Evolutionary conservation across 768 basidiomycete genomes (phyloP), one percentile per base, ranked within the genome.

Genomic region (Boletellus sp.): DNA sequence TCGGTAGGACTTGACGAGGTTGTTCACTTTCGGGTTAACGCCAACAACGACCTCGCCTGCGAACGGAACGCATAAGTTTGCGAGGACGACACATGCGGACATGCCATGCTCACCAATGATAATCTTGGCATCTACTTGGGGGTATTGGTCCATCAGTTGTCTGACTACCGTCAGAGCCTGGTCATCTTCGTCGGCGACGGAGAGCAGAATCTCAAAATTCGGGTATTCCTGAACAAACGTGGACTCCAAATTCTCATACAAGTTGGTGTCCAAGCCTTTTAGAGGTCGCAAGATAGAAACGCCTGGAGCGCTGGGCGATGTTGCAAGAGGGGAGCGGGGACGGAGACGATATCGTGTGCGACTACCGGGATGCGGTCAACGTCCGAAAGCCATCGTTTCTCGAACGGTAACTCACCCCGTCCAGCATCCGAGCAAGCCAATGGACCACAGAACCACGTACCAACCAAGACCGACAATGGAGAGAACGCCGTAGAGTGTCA

Each of bases 11-110:
- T 84, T 83, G 54, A 94, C 77, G 41, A 99, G 84, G 68, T 98
- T 98, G 74, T 97, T 97, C 60, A 98, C 87, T 75, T 98, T 98
- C 1, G 96, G 96, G 59, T 99, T 99, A 23, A 91, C 84, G 6
- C 95, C 94, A 17, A 95, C 86, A 40, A 78, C 65, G 53, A 89
- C 84, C 60, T 90, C 85, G 42, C 92, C 93, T 93, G 56, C 6
- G 39, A 43, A 24, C 40, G 32, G 42, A 51, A 34, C 15, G 22
- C n/a, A 15, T 52, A 16, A 49, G 38, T 48, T 24, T 46, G 34
- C 13, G 12, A 28, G 39, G 24, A 16, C 36, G 32, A 36, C 17
- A 50, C 9, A 48, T 37, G 26, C 20, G 10, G 37, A 35, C 41
- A 22, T 20, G 35, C 32, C 26, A 37, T 9, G 63, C 78, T 46